A percentile compares a stretch with the other conserved stretches of the same genome.
phyloP scores from a whole-genome alignment of 768 basidiomycete species.

The Phaeotremella fagi region DNA sequence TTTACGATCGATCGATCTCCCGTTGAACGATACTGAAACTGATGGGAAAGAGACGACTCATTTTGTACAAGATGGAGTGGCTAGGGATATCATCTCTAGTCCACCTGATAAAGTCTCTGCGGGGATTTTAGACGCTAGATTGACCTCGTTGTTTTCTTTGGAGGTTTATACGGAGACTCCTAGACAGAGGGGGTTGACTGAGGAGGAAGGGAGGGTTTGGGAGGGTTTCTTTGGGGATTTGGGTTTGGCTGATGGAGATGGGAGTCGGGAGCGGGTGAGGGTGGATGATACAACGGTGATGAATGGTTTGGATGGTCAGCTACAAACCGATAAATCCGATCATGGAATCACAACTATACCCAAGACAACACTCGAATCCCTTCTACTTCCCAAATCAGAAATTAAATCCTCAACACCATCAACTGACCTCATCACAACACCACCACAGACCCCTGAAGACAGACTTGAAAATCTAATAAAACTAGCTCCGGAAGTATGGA shows the following conservation, averaged over 20 bases:
- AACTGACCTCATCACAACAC: neutral
- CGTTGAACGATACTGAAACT: neutral
- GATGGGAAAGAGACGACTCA: neutral
- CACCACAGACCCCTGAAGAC: neutral
- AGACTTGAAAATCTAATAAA: constrained; percentile 21
- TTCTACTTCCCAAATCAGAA: neutral
- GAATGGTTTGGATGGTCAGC: too few relatives aligned
- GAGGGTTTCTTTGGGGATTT: too few relatives aligned
- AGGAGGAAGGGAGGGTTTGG: constrained; percentile 31
- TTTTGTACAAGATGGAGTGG: neutral
- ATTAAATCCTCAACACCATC: neutral
- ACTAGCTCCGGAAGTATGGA: constrained; percentile 12
- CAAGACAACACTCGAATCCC: neutral
- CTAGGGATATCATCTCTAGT: neutral
- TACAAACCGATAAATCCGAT: neutral
- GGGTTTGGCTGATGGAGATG: too few relatives aligned
- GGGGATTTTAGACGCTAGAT: constrained; percentile 23
- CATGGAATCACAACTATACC: neutral
- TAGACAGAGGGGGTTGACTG: constrained; percentile 32
- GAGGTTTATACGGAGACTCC: constrained; percentile 30
- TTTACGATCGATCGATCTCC: neutral
- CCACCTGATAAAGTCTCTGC: neutral
- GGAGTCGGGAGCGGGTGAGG: too few relatives aligned
- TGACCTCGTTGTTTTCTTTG: constrained; percentile 17
- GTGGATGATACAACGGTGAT: too few relatives aligned